phyloP scores from a whole-genome alignment of 2,329 filamentous ascomycete species.

The Beauveria pseudobassiana region DNA sequence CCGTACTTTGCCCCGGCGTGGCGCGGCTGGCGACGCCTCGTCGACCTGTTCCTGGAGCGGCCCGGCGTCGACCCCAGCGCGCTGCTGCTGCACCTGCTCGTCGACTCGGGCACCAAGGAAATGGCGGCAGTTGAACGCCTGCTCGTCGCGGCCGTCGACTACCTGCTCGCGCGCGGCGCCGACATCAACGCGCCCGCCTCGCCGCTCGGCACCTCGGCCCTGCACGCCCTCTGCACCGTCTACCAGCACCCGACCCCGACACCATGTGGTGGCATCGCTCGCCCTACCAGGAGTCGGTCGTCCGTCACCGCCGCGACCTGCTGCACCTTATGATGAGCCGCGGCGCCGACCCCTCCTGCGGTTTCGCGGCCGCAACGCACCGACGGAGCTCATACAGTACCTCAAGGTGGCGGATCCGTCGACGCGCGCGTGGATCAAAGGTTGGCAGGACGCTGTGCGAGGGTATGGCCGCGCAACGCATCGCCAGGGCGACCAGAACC shows the following conservation, averaged over 20 bases:
- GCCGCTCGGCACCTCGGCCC: not conserved
- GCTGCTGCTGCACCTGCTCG: conserved; percentile 5
- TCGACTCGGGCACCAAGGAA: conserved; percentile 7
- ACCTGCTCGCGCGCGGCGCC: not conserved
- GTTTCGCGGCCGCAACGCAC: not conserved
- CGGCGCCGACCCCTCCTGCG: conserved; percentile 2
- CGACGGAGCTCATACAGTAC: not conserved
- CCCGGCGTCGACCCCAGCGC: not conserved
- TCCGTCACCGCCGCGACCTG: not conserved
- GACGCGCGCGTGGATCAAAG: conserved; percentile 1
- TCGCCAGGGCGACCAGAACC: not conserved
- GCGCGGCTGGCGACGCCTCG: not conserved
- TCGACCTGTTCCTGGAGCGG: not conserved
- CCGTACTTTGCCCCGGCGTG: not conserved
- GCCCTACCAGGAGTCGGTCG: not conserved
- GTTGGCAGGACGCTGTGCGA: conserved; percentile 2
- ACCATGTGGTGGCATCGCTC: conserved; percentile 6
- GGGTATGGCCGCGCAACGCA: not conserved
- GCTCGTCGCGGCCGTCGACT: not conserved
- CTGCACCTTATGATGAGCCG: conserved; percentile 8
- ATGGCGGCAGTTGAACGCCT: not conserved
- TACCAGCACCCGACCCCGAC: conserved; percentile 6
- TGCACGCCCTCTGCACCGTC: not conserved
- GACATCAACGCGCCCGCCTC: conserved; percentile 5
- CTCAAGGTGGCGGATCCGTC: not conserved